Evolutionary conservation across 257 asterid genomes (phyloP), one percentile per base, ranked within the genome.

Genomic region (Buddleja alternifolia): DNA sequence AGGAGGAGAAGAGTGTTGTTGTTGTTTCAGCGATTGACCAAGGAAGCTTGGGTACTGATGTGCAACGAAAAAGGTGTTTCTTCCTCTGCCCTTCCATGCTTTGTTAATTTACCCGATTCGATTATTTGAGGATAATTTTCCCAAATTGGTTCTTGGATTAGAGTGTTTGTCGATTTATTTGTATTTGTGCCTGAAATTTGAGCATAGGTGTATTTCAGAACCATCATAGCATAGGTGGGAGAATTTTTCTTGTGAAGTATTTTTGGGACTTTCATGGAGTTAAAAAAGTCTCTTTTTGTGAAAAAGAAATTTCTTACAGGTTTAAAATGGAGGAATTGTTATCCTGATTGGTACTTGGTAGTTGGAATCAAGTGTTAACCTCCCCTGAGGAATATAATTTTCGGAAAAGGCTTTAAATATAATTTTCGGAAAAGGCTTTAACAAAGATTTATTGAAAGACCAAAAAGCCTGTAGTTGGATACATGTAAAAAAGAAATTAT

Each of bases 1-100:
- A 34, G 61, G 75, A 69, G 70, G 70, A 62, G 42, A 67, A 53
- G 62, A 47, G 67, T 36, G 16, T 50, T 75, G 63, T 50, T 75
- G 63, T 68, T 19, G 73, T 70, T 75, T 80, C 80, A 1, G 83
- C 89, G 6, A 42, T 55, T 34, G 84, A 73, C 24, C 82, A 71
- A 45, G 72, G 51, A 56, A 78, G 70, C 34, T 44, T 63, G 56
- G 76, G 63, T 23, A 41, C 74, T 71, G 66, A 58, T 29, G 68
- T 46, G 8, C 72, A n/a, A 11, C 75, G 76, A 79, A 80, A 46
- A 75, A 86, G 90, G 93, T 84, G 34, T 21, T 19, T 57, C 48
- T 36, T 24, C 57, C 59, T 19, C 55, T 5, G 5, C 63, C 37
- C 20, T 36, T 12, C 17, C 56, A 17, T 50, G 47, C 47, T 60